Evolutionary conservation across 192 early-diverging fungal species (phyloP).

Genomic region (Coemansia sp.): DNA sequence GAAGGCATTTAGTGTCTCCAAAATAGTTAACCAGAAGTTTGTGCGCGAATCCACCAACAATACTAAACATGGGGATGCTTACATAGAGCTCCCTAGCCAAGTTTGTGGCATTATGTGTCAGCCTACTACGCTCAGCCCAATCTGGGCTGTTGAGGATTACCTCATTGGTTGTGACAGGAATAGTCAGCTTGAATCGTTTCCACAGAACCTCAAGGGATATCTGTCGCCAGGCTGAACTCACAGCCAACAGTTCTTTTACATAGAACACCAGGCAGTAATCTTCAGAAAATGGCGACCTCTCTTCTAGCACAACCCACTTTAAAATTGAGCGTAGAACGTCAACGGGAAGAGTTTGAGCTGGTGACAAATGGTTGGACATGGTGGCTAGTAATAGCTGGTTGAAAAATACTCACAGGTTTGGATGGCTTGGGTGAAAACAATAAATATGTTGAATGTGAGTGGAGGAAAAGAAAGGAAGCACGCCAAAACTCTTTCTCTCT

Average conservation of each 20-base stretch:
- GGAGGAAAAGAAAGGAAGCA: too few relatives aligned
- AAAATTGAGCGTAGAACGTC: neutral
- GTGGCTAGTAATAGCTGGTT: neutral
- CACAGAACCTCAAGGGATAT: neutral
- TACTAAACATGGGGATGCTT: neutral
- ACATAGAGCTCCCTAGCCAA: neutral
- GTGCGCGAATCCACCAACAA: neutral
- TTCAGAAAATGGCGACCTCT: neutral
- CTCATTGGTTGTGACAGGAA: neutral
- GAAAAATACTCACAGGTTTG: too few relatives aligned
- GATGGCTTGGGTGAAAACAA: too few relatives aligned
- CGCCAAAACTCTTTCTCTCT: too few relatives aligned
- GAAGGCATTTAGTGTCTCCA: neutral
- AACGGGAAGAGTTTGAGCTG: neutral
- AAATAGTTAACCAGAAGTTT: neutral
- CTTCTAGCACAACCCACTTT: neutral
- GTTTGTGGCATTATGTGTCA: neutral
- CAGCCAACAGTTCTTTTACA: neutral
- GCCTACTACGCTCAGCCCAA: neutral
- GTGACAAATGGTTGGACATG: neutral
- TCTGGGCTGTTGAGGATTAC: neutral
- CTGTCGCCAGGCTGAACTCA: neutral
- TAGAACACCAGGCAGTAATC: neutral
- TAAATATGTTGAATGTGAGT: too few relatives aligned
- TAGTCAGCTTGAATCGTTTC: neutral